These are phyloP conservation scores for Aphanomyces invadans DNA, from an alignment of 352 stramenopile species.

Conservation along the genomic window DNA sequence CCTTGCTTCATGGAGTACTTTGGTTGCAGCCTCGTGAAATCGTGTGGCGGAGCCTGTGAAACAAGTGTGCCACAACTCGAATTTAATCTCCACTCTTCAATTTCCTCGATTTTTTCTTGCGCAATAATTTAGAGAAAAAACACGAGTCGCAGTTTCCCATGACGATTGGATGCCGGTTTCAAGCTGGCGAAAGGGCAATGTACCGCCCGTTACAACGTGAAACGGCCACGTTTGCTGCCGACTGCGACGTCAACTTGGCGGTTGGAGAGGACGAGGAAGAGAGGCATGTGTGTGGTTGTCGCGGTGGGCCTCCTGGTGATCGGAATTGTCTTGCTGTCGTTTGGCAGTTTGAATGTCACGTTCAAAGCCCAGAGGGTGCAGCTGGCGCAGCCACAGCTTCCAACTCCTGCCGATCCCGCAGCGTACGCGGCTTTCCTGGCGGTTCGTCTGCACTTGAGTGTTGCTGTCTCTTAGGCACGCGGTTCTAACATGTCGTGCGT, in stretches of 20 bases:
- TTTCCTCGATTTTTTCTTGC: no score
- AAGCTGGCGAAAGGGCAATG: no score
- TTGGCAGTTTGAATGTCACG: slow-evolving; percentile 4
- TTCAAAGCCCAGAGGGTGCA: slow-evolving; percentile 2
- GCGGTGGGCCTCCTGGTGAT: background rate
- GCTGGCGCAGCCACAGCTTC: background rate
- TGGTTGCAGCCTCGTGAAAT: no score
- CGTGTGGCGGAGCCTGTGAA: no score
- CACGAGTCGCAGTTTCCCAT: no score
- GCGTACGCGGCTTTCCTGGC: slow-evolving; percentile 10
- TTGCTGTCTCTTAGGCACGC: background rate
- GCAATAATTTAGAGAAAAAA: no score
- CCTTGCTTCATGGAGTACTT: no score
- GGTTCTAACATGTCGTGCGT: background rate
- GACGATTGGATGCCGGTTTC: no score
- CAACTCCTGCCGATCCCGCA: background rate
- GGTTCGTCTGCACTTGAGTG: background rate
- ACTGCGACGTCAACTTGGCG: background rate
- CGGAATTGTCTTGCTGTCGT: slow-evolving; percentile 12
- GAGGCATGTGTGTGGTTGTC: slow-evolving; percentile 15
- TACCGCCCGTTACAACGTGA: no score
- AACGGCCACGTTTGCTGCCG: no score
- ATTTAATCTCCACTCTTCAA: no score
- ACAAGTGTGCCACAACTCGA: no score
- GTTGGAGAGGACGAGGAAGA: background rate